phyloP scores from a whole-genome alignment of 306 rosid genomes.

The Lithocarpus polystachyus region DNA sequence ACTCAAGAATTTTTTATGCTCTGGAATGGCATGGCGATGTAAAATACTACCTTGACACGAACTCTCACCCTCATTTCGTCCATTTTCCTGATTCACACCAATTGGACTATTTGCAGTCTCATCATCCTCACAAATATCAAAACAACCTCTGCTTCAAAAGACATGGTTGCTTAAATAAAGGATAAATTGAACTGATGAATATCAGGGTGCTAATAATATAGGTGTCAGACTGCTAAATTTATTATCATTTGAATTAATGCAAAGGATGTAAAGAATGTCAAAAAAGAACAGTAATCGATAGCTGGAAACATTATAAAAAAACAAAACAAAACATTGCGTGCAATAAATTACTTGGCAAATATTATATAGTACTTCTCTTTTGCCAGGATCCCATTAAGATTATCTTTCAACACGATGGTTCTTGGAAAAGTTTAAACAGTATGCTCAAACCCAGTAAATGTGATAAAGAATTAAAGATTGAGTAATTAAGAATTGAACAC shows the following conservation, averaged over 20 bases:
- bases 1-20: conserved; percentile 50
- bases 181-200: neutral
- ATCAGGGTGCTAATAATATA: neutral
- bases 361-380: neutral
- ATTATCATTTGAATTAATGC: neutral
- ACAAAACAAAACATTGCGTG: neutral
- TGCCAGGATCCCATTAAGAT: neutral
- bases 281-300: neutral
- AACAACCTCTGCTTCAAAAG: conserved; percentile 67
- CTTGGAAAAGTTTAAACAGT: neutral
- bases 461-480: neutral
- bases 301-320: neutral
- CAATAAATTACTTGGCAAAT: neutral
- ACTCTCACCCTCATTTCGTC: conserved; percentile 48
- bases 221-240: neutral
- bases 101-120: conserved; percentile 51
- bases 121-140: conserved; percentile 63
- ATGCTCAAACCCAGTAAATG: too few relatives aligned
- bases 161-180: conserved; percentile 13
- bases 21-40: conserved; percentile 34
- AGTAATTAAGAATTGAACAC: neutral
- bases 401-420: neutral
- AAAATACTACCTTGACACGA: conserved; percentile 47
- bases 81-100: conserved; percentile 47
- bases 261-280: neutral